Conservation (phyloP, 441 rosid species). For the Aquilaria agallochum region DNA sequence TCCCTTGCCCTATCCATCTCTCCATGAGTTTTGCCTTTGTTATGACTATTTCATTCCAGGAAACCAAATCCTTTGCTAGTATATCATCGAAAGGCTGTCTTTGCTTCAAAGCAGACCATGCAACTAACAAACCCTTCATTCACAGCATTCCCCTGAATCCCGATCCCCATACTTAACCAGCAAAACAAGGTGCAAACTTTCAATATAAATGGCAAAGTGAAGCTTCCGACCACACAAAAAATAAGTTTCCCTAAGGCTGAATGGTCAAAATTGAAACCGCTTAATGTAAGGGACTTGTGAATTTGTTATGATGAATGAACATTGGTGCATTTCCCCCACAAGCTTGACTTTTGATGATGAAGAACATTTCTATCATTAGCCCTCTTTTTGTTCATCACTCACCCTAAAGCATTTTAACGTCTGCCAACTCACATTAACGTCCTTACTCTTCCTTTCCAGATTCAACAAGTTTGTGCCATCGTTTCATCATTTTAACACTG, state of each 20-base stretch:
- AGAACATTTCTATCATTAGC: constrained; percentile 46
- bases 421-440: no score
- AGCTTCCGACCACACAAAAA: constrained; percentile 51
- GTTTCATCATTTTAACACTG: no score
- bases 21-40: constrained; percentile 36
- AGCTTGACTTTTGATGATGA: constrained; percentile 42
- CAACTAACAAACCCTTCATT: constrained; percentile 64
- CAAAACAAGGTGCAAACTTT: constrained; percentile 72
- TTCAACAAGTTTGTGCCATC: no score
- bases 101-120: constrained; percentile 59
- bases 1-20: constrained; percentile 46
- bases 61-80: constrained; percentile 57
- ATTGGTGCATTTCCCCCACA: constrained; percentile 58
- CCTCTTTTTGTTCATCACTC: constrained; percentile 49
- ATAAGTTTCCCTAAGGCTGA: constrained; percentile 60
- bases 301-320: constrained; percentile 55
- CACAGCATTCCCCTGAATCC: constrained; percentile 60
- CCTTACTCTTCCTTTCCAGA: no score
- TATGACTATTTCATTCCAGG: constrained; percentile 72
- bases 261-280: constrained; percentile 52
- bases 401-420: no score
- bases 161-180: constrained; percentile 50
- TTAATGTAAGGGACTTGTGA: constrained; percentile 49
- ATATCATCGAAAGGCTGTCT: constrained; percentile 47
- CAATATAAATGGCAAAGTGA: constrained; percentile 66